Conservation (phyloP, 306 rosid genomes). For the Carpinus viminea region DNA sequence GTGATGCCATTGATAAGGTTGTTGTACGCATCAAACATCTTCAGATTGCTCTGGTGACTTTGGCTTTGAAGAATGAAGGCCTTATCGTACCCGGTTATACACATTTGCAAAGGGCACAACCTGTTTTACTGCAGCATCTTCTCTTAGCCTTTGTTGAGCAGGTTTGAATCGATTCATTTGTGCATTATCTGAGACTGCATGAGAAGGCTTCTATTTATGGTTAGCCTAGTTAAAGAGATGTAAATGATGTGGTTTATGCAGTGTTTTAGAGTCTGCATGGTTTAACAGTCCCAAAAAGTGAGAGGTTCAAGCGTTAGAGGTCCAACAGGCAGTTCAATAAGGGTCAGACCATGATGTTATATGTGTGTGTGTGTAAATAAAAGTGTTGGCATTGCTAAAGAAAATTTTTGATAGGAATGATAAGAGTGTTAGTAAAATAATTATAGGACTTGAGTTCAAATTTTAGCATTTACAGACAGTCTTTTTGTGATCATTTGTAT, state of each 20-base stretch:
- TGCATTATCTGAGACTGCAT: neutral
- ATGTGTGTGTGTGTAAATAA: no score
- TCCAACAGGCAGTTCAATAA: no score
- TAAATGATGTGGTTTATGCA: neutral
- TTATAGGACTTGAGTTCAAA: neutral
- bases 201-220: neutral
- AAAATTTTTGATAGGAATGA: no score
- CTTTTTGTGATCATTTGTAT: no score
- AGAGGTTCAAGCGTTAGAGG: no score
- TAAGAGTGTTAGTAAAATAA: neutral
- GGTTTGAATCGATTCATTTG: slow-evolving; percentile 43
- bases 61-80: slow-evolving; percentile 72
- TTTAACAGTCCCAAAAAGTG: no score
- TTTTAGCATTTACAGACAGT: neutral
- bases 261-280: neutral
- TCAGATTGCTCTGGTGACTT: slow-evolving; percentile 61
- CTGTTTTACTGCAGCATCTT: slow-evolving; percentile 81
- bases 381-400: no score
- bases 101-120: slow-evolving; percentile 92
- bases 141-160: slow-evolving; percentile 88
- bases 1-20: slow-evolving; percentile 79
- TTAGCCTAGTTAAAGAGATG: neutral
- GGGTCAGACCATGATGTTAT: neutral
- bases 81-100: slow-evolving; percentile 93
- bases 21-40: slow-evolving; percentile 48